Conservation (phyloP, 2,329 filamentous ascomycete species). For the Verticillium dahliae region DNA sequence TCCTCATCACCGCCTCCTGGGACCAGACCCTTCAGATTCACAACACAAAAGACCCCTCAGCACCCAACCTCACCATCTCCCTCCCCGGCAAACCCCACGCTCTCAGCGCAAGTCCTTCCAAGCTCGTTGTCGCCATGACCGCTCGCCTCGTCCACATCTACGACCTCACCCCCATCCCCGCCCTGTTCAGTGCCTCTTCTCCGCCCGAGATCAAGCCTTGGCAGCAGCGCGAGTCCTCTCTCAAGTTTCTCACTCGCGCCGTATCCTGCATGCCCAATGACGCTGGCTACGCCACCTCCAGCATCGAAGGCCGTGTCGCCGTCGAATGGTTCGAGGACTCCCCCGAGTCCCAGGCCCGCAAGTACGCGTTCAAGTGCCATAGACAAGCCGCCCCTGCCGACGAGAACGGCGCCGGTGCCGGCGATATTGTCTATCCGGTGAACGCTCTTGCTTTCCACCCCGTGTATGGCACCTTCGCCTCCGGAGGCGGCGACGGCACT, state of each 20-base stretch:
- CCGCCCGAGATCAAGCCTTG: conserved; percentile 62
- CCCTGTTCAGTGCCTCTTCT: conserved; percentile 45
- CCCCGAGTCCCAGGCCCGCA: conserved; percentile 78
- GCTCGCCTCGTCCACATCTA: conserved; percentile 92
- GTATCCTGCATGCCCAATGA: conserved; percentile 97
- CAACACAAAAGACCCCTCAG: conserved; percentile 47
- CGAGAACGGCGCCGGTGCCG: conserved; percentile 43
- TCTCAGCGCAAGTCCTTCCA: conserved; percentile 67
- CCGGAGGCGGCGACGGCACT: conserved; percentile 81
- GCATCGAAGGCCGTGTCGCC: conserved; percentile 90
- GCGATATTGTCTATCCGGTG: conserved; percentile 84
- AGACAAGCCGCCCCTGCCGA: conserved; percentile 62
- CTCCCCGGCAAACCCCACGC: conserved; percentile 88
- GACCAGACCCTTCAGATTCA: conserved; percentile 86
- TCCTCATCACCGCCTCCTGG: conserved; percentile 90
- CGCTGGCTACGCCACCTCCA: conserved; percentile 83
- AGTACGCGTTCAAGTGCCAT: conserved; percentile 99
- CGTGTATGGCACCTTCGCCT: conserved; percentile 75
- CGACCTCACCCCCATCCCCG: conserved; percentile 65
- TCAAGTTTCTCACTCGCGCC: conserved; percentile 93
- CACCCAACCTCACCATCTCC: conserved; percentile 55
- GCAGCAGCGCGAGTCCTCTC: conserved; percentile 87
- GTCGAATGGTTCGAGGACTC: conserved; percentile 98
- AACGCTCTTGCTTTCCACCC: conserved; percentile 88
- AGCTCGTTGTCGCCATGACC: conserved; percentile 93